Evolutionary conservation across 306 rosid genomes (phyloP), one percentile per base, ranked within the genome.

Genomic region (Citrullus colocynthis): DNA sequence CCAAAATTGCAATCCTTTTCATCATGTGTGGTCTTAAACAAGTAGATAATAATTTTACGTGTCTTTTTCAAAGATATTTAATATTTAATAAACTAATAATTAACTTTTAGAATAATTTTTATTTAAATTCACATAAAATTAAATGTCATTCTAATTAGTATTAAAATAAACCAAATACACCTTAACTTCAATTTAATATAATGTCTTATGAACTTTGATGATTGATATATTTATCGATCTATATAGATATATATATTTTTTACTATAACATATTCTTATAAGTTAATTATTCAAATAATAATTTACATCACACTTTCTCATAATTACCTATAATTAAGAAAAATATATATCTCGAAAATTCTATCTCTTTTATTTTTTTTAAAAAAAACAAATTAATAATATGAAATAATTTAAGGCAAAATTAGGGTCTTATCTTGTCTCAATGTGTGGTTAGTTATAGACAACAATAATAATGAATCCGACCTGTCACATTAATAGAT

Each of bases 361-460:
- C 10, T 30, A 3, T 62, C 2, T 62, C 1, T 14, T 32, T 51
- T 12, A 49, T 24, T 32, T 32, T 60, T 59, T 24, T 12, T 6
- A 63, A 6, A 63, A 13, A 63, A 63, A 6, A 63, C 21, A 63
- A 63, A 13, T 7, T 63, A 63, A 63, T 63, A 36, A 63, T 63
- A 16, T 62, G 71, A 63, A 34, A 63, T 63, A 36, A 34, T 17
- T 18, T 66, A 17, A 65, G 30, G 30, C 20, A 42, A 66, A 66
- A 66, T 17, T 64, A 63, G 51, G 73, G 73, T 66, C 73, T 66
- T n/a, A 37, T 66, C 73, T 66, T 66, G 73, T 66, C 52, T 32
- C 51, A 66, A 39, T 66, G 28, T 24, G 30, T 66, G 51, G 73
- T 66, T 66, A 39, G 51, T 66, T 66, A 66, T 66, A 66, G 73